Evolutionary conservation across 2,329 filamentous ascomycete genomes (phyloP).

Genomic region (Nemania sp.): DNA sequence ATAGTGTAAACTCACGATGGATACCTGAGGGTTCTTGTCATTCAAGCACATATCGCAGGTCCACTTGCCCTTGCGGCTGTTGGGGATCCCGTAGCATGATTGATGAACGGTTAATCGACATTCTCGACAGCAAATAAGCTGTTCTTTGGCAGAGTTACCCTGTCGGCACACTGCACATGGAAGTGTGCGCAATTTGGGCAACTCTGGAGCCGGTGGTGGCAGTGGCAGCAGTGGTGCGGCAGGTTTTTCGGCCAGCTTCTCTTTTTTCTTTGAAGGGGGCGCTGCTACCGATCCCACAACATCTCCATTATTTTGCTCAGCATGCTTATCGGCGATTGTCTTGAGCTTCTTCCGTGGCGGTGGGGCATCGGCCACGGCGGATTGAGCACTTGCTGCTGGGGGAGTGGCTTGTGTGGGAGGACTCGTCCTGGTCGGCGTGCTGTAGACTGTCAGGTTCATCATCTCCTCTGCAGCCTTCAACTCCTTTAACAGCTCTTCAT

Average conservation of each 20-base stretch:
- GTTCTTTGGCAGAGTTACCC: conserved; percentile 71
- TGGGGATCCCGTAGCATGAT: conserved; percentile 84
- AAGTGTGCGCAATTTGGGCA: conserved; percentile 76
- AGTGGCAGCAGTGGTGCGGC: conserved; percentile 57
- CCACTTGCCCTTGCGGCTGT: conserved; percentile 80
- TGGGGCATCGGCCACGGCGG: conserved; percentile 53
- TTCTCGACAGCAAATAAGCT: conserved; percentile 77
- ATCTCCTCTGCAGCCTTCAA: conserved; percentile 67
- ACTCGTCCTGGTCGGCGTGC: conserved; percentile 40
- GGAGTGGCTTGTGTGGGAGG: conserved; percentile 39
- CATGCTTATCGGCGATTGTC: conserved; percentile 55
- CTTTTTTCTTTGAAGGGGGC: conserved; percentile 60
- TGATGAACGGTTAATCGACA: conserved; percentile 92
- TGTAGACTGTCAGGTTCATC: conserved; percentile 49
- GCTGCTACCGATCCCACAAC: conserved; percentile 48
- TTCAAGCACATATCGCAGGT: conserved; percentile 95
- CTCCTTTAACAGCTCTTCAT: conserved; percentile 86
- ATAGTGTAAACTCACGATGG: conserved; percentile 67
- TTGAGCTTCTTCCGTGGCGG: conserved; percentile 67
- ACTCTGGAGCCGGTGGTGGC: conserved; percentile 64
- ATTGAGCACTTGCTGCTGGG: conserved; percentile 37
- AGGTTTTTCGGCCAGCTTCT: conserved; percentile 60
- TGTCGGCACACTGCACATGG: conserved; percentile 86
- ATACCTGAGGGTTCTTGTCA: conserved; percentile 87
- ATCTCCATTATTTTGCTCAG: conserved; percentile 53